Base-by-base conservation (phyloP, 176 grass and related monocot genomes). In the Echinochloa phyllopogon region DNA sequence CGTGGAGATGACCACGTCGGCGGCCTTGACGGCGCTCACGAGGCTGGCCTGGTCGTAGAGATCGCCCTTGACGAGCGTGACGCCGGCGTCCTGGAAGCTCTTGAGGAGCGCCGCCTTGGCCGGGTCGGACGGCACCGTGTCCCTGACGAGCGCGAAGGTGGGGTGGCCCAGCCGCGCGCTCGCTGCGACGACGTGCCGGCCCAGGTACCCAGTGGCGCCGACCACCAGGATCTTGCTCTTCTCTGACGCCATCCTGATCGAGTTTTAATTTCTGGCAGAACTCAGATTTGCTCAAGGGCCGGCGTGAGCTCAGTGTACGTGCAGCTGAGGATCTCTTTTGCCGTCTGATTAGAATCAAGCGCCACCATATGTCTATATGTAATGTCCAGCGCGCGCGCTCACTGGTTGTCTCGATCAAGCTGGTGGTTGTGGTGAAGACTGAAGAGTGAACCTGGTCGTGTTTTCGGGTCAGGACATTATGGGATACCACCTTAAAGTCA, bases 211-310 rank as follows among this genome's bases (percentile, higher is more conserved):
- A 7, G 92, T 94, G 23, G 53, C 44, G 74, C 92, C 89, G 13
- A 91, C 78, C 73, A 94, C 87, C 79, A 94, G 77, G 75, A 94
- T 94, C 78, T 61, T 88, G 78, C 79, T 86, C 86, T 83, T 94
- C 29, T 72, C 76, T 53, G 87, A 42, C 51, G 87, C 84, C 87
- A 84, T 77, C 0, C 12, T 50, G 48, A 15, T 4, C 6, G 48
- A 50, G 10, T 1, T 21, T 40, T 33, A 33, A 33, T 33, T 33
- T 33, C 29, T 33, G 29, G 2, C 29, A 33, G 29, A 33, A 33
- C 29, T 33, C 29, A 33, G 29, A 33, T 33, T 33, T 33, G 5
- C 16, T 67, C 29, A 33, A 33, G 15, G 7, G 16, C 38, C 20
- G 1, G 7, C 0, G n/a, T 21, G 8, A 8, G 59, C 23, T 29